These are phyloP conservation scores for Gonium pectorale DNA, from an alignment of 139 green algal genomes.

Conservation along the genomic window DNA sequence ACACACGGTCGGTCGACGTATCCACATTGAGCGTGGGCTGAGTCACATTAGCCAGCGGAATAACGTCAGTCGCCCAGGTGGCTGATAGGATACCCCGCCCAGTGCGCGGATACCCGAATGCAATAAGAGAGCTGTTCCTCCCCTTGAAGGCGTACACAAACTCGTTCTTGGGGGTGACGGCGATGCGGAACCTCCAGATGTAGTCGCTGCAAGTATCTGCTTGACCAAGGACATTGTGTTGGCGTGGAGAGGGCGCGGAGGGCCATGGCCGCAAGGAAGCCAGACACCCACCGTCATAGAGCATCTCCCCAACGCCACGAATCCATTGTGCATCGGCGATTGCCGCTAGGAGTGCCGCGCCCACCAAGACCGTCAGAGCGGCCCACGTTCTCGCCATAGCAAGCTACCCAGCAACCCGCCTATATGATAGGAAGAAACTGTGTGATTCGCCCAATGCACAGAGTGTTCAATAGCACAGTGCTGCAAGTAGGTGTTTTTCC, in stretches of 20 bases:
- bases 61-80: neutral
- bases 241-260: too few relatives aligned
- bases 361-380: too few relatives aligned
- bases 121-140: neutral
- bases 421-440: too few relatives aligned
- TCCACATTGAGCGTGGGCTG: constrained; percentile 22
- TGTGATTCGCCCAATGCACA: too few relatives aligned
- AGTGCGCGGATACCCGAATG: neutral
- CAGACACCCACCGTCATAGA: too few relatives aligned
- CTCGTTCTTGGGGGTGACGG: constrained; percentile 6
- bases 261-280: too few relatives aligned
- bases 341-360: too few relatives aligned
- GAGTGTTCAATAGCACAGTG: too few relatives aligned
- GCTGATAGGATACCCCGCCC: neutral
- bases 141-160: neutral
- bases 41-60: neutral
- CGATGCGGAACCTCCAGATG: neutral
- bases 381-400: too few relatives aligned
- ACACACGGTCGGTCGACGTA: neutral
- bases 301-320: neutral
- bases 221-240: too few relatives aligned
- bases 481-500: too few relatives aligned
- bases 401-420: too few relatives aligned
- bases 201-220: neutral
- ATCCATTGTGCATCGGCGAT: constrained; percentile 3